These are phyloP conservation scores for Chaetoscypha palmicola DNA, from an alignment of 2,329 filamentous ascomycete genomes.

Conservation along the genomic window DNA sequence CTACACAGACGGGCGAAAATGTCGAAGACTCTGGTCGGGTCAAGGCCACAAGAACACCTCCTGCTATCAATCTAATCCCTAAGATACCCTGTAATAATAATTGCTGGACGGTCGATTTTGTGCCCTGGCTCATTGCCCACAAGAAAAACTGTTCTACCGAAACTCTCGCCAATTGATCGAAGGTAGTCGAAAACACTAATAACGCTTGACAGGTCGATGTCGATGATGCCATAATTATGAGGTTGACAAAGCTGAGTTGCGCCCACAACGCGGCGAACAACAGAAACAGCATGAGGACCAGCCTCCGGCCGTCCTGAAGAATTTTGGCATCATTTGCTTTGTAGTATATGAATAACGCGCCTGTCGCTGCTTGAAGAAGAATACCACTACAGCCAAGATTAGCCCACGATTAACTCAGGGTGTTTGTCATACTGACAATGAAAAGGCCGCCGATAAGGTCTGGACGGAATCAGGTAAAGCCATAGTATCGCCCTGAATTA, in stretches of 20 bases:
- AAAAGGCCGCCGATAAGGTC: slow-evolving; percentile 30
- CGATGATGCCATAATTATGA: slow-evolving; percentile 21
- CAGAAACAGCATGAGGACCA: slow-evolving; percentile 33
- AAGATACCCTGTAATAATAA: slow-evolving; percentile 27
- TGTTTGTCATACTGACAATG: slow-evolving; percentile 25
- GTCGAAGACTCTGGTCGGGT: slow-evolving; percentile 28
- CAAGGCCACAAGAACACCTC: slow-evolving; percentile 27
- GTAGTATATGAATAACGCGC: slow-evolving; percentile 26
- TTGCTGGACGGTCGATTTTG: slow-evolving; percentile 22
- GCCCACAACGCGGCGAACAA: slow-evolving; percentile 30
- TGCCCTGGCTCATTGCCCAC: slow-evolving; percentile 28
- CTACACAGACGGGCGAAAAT: slow-evolving; percentile 29
- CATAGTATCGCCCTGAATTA: slow-evolving; percentile 23
- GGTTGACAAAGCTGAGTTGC: slow-evolving; percentile 28
- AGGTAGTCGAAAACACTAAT: slow-evolving; percentile 26
- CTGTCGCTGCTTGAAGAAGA: slow-evolving; percentile 28
- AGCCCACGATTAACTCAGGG: slow-evolving; percentile 9
- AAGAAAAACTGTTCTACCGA: slow-evolving; percentile 30
- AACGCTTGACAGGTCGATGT: slow-evolving; percentile 24
- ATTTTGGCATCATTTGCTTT: slow-evolving; percentile 28
- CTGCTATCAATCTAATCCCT: slow-evolving; percentile 24
- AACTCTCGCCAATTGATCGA: slow-evolving; percentile 30
- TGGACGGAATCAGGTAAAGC: slow-evolving; percentile 28
- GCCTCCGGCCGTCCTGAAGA: slow-evolving; percentile 32
- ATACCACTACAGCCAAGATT: slow-evolving; percentile 27